Evolutionary conservation across 1,139 yeast genomes (phyloP), one percentile per base, ranked within the genome.

Genomic region (Wickerhamiella infanticola): DNA sequence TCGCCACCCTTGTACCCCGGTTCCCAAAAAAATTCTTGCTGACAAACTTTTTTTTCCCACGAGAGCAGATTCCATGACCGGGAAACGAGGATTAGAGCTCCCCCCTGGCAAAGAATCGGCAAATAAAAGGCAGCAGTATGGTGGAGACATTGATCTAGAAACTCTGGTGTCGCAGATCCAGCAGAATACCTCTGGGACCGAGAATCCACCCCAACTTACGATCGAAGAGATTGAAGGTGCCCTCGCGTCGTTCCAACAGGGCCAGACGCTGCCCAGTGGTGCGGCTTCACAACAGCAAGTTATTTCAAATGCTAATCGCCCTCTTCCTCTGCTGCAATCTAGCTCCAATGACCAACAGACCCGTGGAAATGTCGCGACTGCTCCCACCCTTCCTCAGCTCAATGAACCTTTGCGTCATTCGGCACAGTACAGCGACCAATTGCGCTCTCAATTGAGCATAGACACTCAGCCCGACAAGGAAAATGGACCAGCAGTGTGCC

Each of bases 211-310:
- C 3, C 52, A 46, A 38, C 42, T 48, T 5, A 46, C 52, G 3
- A 50, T 54, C 13, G 57, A 53, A 43, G 51, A 51, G 42, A 48
- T 54, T 27, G 50, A 53, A 37, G 55, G 55, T 27, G 56, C 56
- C 5, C 45, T 54, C 23, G 53, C 55, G n/a, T 51, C 57, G 11
- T 46, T 18, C 24, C 37, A 6, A 33, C 42, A 35, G 44, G 41
- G 38, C 44, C 33, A 29, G 11, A 29, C 33, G 11, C 7, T 29
- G 33, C 9, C 33, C 33, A 7, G 9, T 7, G 33, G 33, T 11
- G 7, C 33, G 2, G 33, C 11, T 11, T 11, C 33, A 11, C 33
- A 29, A 11, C 2, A 1, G 33, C 33, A 29, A 11, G 11, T 2
- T 7, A 29, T 7, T 29, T 2, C 33, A 29, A 29, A 29, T 29